These are phyloP conservation scores for Didymella keratinophila DNA, from an alignment of 2,329 filamentous ascomycete genomes.

Conservation along the genomic window DNA sequence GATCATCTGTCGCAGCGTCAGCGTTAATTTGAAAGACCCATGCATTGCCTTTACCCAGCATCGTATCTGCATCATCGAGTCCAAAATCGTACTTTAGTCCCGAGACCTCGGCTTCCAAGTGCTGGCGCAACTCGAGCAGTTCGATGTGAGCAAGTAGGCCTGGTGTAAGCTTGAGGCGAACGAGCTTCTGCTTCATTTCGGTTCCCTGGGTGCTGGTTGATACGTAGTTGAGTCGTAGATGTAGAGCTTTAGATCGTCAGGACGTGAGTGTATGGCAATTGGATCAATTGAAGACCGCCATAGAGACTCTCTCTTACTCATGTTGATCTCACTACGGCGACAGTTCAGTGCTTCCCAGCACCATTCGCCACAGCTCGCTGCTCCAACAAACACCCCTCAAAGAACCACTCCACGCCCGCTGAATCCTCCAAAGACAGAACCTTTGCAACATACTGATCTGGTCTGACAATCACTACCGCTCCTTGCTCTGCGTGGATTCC, in stretches of 20 bases:
- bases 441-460: constrained; percentile 63
- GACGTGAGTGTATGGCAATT: neutral
- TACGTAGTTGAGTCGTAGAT: neutral
- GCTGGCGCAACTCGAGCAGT: neutral
- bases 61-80: neutral
- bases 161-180: neutral
- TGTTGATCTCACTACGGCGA: neutral
- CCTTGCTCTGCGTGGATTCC: constrained; percentile 55
- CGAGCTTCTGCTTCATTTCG: neutral
- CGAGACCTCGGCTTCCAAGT: neutral
- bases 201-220: neutral
- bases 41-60: neutral
- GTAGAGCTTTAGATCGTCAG: neutral
- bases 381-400: constrained; percentile 23
- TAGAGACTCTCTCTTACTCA: neutral
- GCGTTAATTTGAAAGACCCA: neutral
- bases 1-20: neutral
- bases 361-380: neutral
- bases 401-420: constrained; percentile 24
- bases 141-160: neutral
- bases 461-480: constrained; percentile 62
- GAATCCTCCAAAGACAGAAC: constrained; percentile 20
- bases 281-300: neutral
- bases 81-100: neutral
- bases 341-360: neutral